Evolutionary conservation across 2,329 filamentous ascomycete genomes (phyloP).

Genomic region (Furcasterigmium furcatum): DNA sequence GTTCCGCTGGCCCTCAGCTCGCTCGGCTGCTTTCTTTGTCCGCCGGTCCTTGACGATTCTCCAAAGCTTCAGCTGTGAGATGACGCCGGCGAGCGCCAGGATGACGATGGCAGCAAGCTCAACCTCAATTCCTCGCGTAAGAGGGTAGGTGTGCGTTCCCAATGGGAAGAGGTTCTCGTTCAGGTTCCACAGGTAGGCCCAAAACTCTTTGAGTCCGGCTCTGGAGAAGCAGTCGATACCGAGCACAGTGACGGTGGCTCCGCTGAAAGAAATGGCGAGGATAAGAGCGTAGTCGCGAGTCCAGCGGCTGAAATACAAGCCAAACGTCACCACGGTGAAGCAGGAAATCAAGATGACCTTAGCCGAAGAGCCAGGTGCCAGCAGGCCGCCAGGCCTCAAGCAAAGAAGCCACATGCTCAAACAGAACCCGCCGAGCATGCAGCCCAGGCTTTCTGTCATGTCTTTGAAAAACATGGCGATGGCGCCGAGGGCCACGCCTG

Average conservation of each 20-base stretch:
- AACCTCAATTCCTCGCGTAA: constrained; percentile 82
- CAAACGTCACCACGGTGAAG: constrained; percentile 66
- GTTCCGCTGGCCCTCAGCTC: constrained; percentile 47
- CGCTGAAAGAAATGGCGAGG: constrained; percentile 71
- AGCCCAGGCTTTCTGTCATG: constrained; percentile 77
- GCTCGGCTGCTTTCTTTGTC: constrained; percentile 46
- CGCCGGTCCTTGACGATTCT: constrained; percentile 67
- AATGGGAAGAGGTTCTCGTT: constrained; percentile 80
- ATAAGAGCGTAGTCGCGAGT: constrained; percentile 80
- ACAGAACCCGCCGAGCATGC: constrained; percentile 82
- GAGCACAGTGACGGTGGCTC: constrained; percentile 73
- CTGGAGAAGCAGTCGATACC: constrained; percentile 89
- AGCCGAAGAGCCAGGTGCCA: constrained; percentile 51
- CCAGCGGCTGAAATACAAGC: constrained; percentile 73
- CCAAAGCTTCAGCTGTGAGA: constrained; percentile 87
- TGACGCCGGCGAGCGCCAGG: constrained; percentile 68
- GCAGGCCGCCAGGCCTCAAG: constrained; percentile 71
- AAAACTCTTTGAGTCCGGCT: constrained; percentile 94
- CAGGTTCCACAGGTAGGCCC: constrained; percentile 85
- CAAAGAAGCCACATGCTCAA: constrained; percentile 88
- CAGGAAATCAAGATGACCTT: constrained; percentile 74
- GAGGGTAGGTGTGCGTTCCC: constrained; percentile 72
- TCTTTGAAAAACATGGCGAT: constrained; percentile 77
- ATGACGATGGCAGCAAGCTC: constrained; percentile 79
- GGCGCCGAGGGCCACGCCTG: constrained; percentile 71